Evolutionary conservation across 306 rosid genomes (phyloP).

Genomic region (Trifolium fragiferum): DNA sequence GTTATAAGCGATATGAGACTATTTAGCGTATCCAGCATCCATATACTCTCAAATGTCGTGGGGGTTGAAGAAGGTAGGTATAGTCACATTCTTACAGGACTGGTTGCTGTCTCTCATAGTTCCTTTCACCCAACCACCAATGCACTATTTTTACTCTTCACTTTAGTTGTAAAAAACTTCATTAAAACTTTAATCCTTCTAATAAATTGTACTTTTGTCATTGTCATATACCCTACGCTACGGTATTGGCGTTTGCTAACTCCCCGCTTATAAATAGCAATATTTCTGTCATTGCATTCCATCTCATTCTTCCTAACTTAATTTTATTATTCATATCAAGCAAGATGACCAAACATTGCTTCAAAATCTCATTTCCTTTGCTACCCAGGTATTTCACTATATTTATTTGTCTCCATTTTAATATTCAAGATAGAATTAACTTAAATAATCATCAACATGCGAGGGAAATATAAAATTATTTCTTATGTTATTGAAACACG

Average conservation of each 20-base stretch:
- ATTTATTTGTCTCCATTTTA: not conserved
- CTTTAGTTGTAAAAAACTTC: not conserved
- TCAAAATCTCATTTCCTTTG: not conserved
- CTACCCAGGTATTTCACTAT: not conserved
- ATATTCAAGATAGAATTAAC: not conserved
- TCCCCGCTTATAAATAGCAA: constrained; percentile 27
- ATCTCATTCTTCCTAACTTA: not conserved
- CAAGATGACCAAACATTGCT: not conserved
- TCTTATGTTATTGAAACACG: too few relatives aligned
- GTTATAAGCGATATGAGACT: too few relatives aligned
- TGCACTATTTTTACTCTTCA: not conserved
- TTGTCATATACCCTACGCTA: not conserved
- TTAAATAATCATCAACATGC: too few relatives aligned
- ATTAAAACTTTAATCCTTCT: not conserved
- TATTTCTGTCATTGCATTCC: not conserved
- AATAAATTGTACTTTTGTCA: constrained; percentile 7
- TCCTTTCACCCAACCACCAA: constrained; percentile 35
- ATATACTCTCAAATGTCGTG: not conserved
- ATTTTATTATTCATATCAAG: not conserved
- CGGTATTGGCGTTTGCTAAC: too few relatives aligned
- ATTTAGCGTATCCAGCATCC: too few relatives aligned
- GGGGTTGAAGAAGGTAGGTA: constrained; percentile 42
- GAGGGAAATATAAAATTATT: too few relatives aligned
- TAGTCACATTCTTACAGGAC: constrained; percentile 25
- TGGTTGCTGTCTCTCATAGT: constrained; percentile 31